Percentiles rank a stretch among this genome's conserved stretches.
phyloP scores from a whole-genome alignment of 768 basidiomycete species.

The Kwoniella sp. region DNA sequence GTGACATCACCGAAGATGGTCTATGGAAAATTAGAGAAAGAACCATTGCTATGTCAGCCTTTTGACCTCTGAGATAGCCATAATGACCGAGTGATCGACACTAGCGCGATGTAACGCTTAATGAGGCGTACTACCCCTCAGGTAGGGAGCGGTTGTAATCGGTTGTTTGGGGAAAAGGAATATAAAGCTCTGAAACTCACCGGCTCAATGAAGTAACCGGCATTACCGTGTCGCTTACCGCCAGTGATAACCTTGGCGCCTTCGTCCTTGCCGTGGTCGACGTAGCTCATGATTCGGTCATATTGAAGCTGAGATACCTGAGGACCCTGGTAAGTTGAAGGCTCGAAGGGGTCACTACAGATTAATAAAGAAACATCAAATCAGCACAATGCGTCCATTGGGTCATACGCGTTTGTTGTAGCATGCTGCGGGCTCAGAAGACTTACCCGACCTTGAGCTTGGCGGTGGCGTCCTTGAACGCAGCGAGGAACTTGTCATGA shows the following conservation, averaged over 20 bases:
- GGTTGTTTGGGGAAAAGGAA: constrained; percentile 5
- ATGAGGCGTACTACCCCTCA: constrained; percentile 1
- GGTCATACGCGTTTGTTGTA: not conserved
- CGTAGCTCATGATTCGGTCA: constrained; percentile 69
- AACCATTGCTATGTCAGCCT: not conserved
- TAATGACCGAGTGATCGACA: not conserved
- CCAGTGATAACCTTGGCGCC: constrained; percentile 70
- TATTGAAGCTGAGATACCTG: constrained; percentile 64
- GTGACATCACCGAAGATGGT: constrained; percentile 74
- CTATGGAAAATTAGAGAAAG: constrained; percentile 12
- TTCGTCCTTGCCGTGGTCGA: constrained; percentile 71
- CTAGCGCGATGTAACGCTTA: not conserved
- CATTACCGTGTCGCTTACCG: constrained; percentile 69
- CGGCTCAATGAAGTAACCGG: constrained; percentile 76
- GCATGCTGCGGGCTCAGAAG: not conserved
- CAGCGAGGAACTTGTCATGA: constrained; percentile 49
- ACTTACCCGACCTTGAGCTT: constrained; percentile 67
- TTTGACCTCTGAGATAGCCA: too few relatives aligned
- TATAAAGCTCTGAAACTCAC: constrained; percentile 21
- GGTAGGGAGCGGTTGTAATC: not conserved
- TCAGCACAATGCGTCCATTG: not conserved
- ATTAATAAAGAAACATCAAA: not conserved
- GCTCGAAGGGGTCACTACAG: constrained; percentile 70
- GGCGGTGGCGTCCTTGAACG: constrained; percentile 63
- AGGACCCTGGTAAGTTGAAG: constrained; percentile 75